phyloP scores from a whole-genome alignment of 2,329 filamentous ascomycete species.

The Tolypocladium cylindrosporum region DNA sequence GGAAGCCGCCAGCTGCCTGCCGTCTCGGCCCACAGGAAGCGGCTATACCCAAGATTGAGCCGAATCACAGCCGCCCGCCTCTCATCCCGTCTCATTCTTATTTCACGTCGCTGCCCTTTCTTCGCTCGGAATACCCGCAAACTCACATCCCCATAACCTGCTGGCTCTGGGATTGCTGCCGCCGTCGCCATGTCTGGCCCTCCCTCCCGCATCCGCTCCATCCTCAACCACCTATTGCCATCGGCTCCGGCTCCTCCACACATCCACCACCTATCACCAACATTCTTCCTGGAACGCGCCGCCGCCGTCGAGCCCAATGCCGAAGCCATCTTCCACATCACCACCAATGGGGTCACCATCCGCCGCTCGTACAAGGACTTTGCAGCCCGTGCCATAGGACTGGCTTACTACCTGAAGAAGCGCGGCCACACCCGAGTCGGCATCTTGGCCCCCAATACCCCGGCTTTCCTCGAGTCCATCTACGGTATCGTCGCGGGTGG shows the following conservation, averaged over 20 bases:
- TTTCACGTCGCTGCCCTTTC: background rate
- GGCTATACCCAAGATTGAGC: background rate
- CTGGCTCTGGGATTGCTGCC: background rate
- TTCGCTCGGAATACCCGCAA: background rate
- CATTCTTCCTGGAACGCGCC: slow-evolving; percentile 76
- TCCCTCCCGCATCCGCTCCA: slow-evolving; percentile 47
- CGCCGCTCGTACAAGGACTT: slow-evolving; percentile 71
- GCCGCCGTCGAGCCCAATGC: slow-evolving; percentile 81
- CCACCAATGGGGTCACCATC: slow-evolving; percentile 63
- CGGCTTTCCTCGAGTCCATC: slow-evolving; percentile 83
- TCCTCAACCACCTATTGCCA: slow-evolving; percentile 40
- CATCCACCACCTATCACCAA: slow-evolving; percentile 75
- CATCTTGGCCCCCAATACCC: slow-evolving; percentile 84
- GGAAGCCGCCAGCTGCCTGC: background rate
- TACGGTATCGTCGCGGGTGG: slow-evolving; percentile 81
- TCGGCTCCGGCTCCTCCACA: slow-evolving; percentile 39
- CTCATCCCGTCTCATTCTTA: background rate
- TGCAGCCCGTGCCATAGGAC: slow-evolving; percentile 74
- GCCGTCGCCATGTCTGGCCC: slow-evolving; percentile 49
- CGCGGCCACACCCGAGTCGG: slow-evolving; percentile 68
- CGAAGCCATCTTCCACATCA: slow-evolving; percentile 76
- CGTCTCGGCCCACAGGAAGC: background rate
- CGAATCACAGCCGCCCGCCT: background rate
- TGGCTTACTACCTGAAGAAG: slow-evolving; percentile 79
- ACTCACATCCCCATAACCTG: background rate